These are phyloP conservation scores for Lasiodiplodia gonubiensis DNA, from an alignment of 2,329 filamentous ascomycete species.

Conservation along the genomic window DNA sequence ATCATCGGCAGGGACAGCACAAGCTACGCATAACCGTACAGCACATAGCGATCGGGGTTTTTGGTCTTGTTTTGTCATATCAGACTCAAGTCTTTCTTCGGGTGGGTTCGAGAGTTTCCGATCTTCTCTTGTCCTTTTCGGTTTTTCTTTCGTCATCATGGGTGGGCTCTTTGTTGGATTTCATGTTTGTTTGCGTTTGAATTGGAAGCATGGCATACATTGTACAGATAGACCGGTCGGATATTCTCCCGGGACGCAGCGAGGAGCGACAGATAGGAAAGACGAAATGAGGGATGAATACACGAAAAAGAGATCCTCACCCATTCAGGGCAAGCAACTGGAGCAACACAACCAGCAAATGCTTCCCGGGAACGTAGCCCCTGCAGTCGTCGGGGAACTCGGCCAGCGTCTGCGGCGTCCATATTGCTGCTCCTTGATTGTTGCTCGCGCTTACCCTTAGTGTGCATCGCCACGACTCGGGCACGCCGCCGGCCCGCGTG, in stretches of 20 bases:
- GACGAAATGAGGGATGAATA: conserved; percentile 18
- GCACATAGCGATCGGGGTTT: conserved; percentile 25
- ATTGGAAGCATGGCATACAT: conserved; percentile 18
- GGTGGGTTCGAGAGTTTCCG: not conserved
- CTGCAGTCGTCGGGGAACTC: not conserved
- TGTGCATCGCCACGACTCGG: not conserved
- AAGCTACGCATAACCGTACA: conserved; percentile 19
- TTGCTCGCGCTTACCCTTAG: not conserved
- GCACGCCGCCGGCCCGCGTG: conserved; percentile 21
- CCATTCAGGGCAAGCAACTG: not conserved
- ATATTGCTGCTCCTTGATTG: not conserved
- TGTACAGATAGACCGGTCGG: conserved; percentile 21
- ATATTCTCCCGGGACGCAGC: not conserved
- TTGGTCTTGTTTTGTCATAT: conserved; percentile 14
- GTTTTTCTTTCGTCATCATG: conserved; percentile 11
- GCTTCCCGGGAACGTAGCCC: not conserved
- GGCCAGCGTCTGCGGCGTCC: no score
- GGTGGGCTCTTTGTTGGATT: not conserved
- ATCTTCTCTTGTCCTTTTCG: not conserved
- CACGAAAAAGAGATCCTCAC: not conserved
- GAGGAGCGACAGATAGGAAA: conserved; percentile 2
- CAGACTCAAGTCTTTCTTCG: not conserved
- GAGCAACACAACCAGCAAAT: not conserved
- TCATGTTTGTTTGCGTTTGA: not conserved
- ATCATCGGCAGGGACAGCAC: not conserved